Percentiles rank a stretch among this genome's conserved stretches.
phyloP scores from a whole-genome alignment of 2,329 filamentous ascomycete genomes.

The Alternaria arbusti region DNA sequence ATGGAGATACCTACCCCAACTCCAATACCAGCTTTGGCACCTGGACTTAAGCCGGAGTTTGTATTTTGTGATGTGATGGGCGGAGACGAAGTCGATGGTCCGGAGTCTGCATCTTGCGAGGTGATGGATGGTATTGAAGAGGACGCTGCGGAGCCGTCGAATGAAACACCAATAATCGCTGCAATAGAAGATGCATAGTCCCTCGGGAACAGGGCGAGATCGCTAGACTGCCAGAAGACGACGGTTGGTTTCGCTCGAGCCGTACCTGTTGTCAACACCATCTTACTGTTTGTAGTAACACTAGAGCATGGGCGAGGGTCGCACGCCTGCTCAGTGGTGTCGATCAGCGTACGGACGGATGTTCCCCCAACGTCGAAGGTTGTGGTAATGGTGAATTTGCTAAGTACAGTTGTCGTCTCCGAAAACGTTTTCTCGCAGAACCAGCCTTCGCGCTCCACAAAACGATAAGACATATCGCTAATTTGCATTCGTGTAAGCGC shows the following conservation, averaged over 20 bases:
- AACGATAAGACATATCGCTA: neutral
- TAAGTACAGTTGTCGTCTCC: neutral
- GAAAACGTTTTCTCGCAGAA: neutral
- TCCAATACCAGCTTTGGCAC: neutral
- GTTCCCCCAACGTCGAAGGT: neutral
- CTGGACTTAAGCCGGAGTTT: neutral
- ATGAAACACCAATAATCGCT: neutral
- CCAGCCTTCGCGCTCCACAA: neutral
- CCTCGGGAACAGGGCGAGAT: neutral
- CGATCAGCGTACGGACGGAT: neutral
- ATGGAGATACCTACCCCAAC: neutral
- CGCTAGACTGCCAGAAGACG: neutral
- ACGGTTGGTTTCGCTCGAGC: neutral
- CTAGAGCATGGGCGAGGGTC: neutral
- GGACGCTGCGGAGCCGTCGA: neutral
- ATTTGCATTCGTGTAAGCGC: neutral
- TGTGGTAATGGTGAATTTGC: neutral
- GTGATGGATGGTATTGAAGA: neutral
- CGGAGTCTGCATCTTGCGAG: neutral
- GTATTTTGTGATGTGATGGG: neutral
- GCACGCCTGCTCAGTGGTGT: neutral
- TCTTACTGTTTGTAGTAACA: neutral
- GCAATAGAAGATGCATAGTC: neutral
- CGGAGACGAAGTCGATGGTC: neutral
- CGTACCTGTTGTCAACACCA: neutral